phyloP scores from a whole-genome alignment of 352 stramenopile species.

The Pythium scleroteichum region DNA sequence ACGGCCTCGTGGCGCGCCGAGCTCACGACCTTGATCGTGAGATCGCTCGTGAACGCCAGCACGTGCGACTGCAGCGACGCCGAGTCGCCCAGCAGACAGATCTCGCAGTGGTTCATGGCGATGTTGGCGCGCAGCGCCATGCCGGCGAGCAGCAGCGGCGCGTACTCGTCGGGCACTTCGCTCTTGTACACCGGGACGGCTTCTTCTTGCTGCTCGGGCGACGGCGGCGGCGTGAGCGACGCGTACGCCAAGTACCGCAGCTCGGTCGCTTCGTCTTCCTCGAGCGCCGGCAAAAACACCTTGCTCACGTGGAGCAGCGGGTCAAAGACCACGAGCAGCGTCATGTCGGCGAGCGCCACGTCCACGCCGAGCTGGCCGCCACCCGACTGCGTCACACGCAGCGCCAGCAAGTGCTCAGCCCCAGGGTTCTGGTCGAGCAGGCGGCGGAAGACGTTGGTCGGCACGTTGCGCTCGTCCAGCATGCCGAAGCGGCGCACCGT shows the following conservation, averaged over 20 bases:
- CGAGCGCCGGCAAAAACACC: conserved; percentile 59
- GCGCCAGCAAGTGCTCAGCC: conserved; percentile 49
- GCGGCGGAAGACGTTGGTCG: conserved; percentile 74
- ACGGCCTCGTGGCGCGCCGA: conserved; percentile 65
- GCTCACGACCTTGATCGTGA: conserved; percentile 60
- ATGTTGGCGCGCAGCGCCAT: conserved; percentile 58
- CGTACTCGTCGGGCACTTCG: conserved; percentile 69
- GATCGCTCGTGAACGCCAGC: conserved; percentile 80
- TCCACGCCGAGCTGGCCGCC: conserved; percentile 59
- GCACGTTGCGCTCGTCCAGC: conserved; percentile 57
- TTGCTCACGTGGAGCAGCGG: conserved; percentile 59
- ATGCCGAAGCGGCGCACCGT: conserved; percentile 67
- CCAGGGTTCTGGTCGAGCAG: conserved; percentile 78
- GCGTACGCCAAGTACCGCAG: conserved; percentile 72
- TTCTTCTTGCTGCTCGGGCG: conserved; percentile 58
- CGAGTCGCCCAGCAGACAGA: conserved; percentile 82
- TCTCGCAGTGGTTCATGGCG: conserved; percentile 54
- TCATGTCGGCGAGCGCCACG: conserved; percentile 59
- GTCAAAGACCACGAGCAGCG: conserved; percentile 75
- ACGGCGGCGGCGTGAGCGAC: conserved; percentile 38
- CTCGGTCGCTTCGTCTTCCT: conserved; percentile 70
- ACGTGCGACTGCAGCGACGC: conserved; percentile 70
- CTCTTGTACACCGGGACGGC: conserved; percentile 45
- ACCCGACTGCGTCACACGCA: conserved; percentile 50
- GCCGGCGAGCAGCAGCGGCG: conserved; percentile 60